Evolutionary conservation across 768 basidiomycete genomes (phyloP), one percentile per base, ranked within the genome.

Genomic region (Leccinum incarnatum): DNA sequence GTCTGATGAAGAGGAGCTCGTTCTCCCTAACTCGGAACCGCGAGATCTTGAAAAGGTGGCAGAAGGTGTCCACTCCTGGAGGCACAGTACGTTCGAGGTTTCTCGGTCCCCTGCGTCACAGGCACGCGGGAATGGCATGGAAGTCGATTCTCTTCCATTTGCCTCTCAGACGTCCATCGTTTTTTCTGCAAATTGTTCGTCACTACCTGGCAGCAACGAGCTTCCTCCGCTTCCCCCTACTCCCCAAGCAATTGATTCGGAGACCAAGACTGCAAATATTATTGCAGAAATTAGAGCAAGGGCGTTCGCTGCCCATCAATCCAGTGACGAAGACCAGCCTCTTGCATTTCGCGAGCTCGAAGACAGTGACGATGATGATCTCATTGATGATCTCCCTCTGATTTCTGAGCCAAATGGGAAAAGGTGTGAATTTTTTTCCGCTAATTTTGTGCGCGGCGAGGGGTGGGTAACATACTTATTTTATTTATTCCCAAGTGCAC

Each of bases 271-370:
- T 2, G 80, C 80, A 15, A 75, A 78, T 64, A 76, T 89, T 30
- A 84, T 91, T 49, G 85, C 81, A 7, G 76, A 82, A 36, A 88
- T 90, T 60, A 88, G 81, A 72, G 84, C 81, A n/a, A 78, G 76
- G 60, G 87, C 83, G 5, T 79, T 75, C 51, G 83, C 82, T 48
- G 76, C 73, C 21, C 76, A 61, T 7, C 64, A 72, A 25, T 77
- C 75, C n/a, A 83, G 79, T 64, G 78, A 80, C 2, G 81, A 84
- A 10, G 69, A 67, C 36, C 67, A 59, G 4, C 69, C 67, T 5
- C 69, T 74, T 14, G 69, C 74, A 34, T 73, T 65, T 54, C 78
- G 83, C 55, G 75, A 78, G 12, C 69, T 83, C n/a, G 79, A 79
- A 34, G 81, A 79, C 34, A 81, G 79, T 51, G 80, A 80, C 48